phyloP scores from a whole-genome alignment of 208 protist species.

The Trypanosoma cruzi region DNA sequence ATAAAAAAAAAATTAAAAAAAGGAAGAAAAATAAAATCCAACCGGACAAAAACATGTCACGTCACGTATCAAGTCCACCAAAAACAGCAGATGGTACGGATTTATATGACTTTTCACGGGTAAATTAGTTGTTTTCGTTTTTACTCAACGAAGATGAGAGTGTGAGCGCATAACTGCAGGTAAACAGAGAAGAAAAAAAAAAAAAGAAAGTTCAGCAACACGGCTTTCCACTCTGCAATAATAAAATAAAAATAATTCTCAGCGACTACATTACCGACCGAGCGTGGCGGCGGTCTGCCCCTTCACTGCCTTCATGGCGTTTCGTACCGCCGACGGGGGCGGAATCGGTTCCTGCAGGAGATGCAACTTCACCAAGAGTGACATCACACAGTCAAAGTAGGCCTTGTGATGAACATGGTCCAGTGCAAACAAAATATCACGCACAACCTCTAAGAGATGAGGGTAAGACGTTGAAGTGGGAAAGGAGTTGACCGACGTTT shows the following conservation, averaged over 20 bases:
- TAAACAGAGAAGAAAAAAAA: neutral
- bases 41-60: neutral
- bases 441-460: slow-evolving; percentile 37
- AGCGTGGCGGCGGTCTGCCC: slow-evolving; percentile 11
- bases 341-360: slow-evolving; percentile 48
- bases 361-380: slow-evolving; percentile 37
- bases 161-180: too few species aligned
- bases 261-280: neutral
- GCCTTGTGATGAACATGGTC: slow-evolving; percentile 46
- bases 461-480: neutral
- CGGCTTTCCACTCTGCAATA: too few species aligned
- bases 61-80: too few species aligned
- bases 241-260: neutral
- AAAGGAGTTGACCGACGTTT: neutral
- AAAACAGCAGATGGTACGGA: too few species aligned
- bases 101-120: too few species aligned
- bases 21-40: neutral
- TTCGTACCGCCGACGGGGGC: slow-evolving; percentile 42
- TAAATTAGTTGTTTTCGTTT: too few species aligned
- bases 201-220: neutral
- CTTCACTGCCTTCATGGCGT: slow-evolving; percentile 39
- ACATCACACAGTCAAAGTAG: slow-evolving; percentile 73
- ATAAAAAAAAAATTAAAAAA: slow-evolving; percentile 4
- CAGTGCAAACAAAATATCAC: slow-evolving; percentile 73
- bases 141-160: too few species aligned